Evolutionary conservation across 345 rosid species (phyloP).

Genomic region (Alliaria petiolata): DNA sequence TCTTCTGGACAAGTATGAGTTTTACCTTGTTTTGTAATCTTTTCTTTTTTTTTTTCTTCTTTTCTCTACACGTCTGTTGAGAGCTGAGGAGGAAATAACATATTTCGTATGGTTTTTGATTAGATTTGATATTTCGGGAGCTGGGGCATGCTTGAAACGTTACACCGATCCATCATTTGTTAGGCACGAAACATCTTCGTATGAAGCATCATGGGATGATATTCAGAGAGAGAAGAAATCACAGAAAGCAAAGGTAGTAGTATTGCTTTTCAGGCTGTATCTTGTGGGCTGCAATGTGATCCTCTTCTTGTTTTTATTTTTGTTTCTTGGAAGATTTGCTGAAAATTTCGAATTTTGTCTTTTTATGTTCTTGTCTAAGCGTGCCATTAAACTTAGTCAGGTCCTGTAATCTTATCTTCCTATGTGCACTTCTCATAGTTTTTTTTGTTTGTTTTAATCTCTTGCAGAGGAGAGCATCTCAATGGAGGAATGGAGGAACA

Average conservation of each 20-base stretch:
- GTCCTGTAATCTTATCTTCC: neutral
- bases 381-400: neutral
- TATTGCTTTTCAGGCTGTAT: slow-evolving; percentile 23
- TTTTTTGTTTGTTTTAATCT: neutral
- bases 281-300: slow-evolving; percentile 2
- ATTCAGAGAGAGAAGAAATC: slow-evolving; percentile 73
- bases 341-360: too few relatives aligned
- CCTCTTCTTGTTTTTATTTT: neutral
- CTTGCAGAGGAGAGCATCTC: slow-evolving; percentile 81
- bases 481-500: slow-evolving; percentile 79
- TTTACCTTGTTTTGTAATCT: neutral
- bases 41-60: too few relatives aligned
- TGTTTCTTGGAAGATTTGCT: slow-evolving; percentile 7
- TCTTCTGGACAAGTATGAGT: slow-evolving; percentile 87
- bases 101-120: slow-evolving; percentile 11
- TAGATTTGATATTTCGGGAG: slow-evolving; percentile 97
- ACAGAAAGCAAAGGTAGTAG: slow-evolving; percentile 65
- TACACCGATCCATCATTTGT: slow-evolving; percentile 96
- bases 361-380: neutral
- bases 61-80: neutral
- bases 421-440: neutral
- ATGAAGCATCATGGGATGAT: slow-evolving; percentile 40
- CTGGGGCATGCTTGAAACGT: slow-evolving; percentile 96
- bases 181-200: slow-evolving; percentile 51
- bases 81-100: slow-evolving; percentile 8